Evolutionary conservation across 805 yeast species (phyloP), one percentile per base, ranked within the genome.

Genomic region (Candida krabiensis): DNA sequence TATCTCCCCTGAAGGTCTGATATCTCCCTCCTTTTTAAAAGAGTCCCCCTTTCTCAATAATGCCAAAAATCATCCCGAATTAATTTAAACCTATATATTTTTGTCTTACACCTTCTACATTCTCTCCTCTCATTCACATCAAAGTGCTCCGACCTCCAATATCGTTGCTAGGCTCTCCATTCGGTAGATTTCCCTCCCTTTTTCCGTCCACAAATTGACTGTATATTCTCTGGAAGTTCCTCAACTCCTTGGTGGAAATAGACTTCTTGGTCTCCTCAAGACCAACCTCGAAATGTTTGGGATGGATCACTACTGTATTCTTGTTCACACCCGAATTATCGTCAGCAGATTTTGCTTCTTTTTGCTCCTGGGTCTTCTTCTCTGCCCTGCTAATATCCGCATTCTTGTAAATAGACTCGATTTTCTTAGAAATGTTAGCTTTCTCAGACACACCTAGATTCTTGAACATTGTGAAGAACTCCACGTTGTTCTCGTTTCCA

Each of bases 171-270:
- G 91, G 79, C 23, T 80, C 73, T 0, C 96, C 97, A 46, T 79
- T 80, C 1, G 95, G 96, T 87, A 91, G 79, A 41, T 83, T 81
- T 0, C 96, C 96, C 40, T 85, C 90, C 30, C 97, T 65, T 33
- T 58, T 60, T 14, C 63, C 64, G 28, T 80, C 73, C 4, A 82
- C 76, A 55, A 91, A 93, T 54, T 83, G 80, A 15, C 67, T 56
- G 56, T 91, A 91, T 23, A 91, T 82, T 0, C 58, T 62, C 17
- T 67, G 60, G 33, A 91, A 71, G 52, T 88, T 86, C 6, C 50
- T 49, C 43, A 75, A 71, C 53, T 91, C 98, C 14, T 79, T 73
- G 0, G 66, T 60, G 0, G 97, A 89, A 19, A 91, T 88, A 32
- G 96, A 86, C n/a, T 96, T 87, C 49, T 86, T 87, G 1, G 97